Evolutionary conservation across 2,329 filamentous ascomycete genomes (phyloP).

Genomic region (Calonectria crousiana): DNA sequence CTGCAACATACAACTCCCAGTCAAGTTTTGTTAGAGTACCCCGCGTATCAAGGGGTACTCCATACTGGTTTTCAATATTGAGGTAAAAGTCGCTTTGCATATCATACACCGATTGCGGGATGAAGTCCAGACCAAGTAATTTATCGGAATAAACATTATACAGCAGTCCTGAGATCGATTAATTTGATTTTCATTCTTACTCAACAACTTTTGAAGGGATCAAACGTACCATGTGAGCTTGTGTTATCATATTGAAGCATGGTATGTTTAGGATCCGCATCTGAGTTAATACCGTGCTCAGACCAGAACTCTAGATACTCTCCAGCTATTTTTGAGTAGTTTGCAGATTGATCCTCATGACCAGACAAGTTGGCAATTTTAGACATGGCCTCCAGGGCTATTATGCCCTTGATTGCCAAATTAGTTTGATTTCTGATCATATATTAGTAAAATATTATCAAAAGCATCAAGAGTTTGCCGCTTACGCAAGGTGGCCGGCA

Average conservation of each 20-base stretch:
- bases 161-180: constrained; percentile 52
- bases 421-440: constrained; percentile 77
- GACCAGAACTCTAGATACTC: constrained; percentile 81
- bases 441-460: neutral
- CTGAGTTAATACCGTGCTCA: constrained; percentile 76
- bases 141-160: constrained; percentile 89
- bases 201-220: too few species aligned
- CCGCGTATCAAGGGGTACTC: constrained; percentile 84
- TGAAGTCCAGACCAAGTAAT: constrained; percentile 80
- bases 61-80: constrained; percentile 78
- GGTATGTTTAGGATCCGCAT: constrained; percentile 72
- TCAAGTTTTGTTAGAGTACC: constrained; percentile 88
- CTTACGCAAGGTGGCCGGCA: constrained; percentile 63
- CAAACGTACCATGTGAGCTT: constrained; percentile 54
- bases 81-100: constrained; percentile 84
- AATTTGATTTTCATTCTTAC: neutral
- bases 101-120: constrained; percentile 80
- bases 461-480: neutral
- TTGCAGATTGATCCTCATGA: constrained; percentile 65
- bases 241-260: constrained; percentile 82
- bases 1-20: constrained; percentile 89
- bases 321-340: constrained; percentile 73
- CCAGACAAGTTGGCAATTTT: constrained; percentile 74
- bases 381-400: constrained; percentile 85
- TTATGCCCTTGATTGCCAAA: constrained; percentile 85